Conservation (phyloP, 1,284 basidiomycete species). For the Ustilago hordei region DNA sequence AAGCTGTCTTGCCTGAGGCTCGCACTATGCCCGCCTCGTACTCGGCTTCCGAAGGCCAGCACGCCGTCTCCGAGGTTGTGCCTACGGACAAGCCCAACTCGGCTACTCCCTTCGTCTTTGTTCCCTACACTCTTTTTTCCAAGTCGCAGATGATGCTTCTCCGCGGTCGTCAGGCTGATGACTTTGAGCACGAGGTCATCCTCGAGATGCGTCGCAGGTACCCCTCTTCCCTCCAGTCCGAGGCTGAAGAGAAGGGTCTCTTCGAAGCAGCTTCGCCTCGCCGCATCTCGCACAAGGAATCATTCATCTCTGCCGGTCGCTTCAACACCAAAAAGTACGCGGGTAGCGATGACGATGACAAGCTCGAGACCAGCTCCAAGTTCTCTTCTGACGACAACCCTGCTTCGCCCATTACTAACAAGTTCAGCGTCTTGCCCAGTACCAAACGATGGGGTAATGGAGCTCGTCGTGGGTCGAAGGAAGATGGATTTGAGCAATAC, state of each 20-base stretch:
- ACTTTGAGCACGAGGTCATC: constrained; percentile 69
- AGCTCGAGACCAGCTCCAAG: constrained; percentile 44
- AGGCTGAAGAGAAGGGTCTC: constrained; percentile 59
- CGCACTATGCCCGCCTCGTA: constrained; percentile 59
- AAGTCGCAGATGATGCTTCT: constrained; percentile 72
- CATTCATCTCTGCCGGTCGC: constrained; percentile 26
- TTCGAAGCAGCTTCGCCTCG: constrained; percentile 10
- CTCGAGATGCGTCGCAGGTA: constrained; percentile 70
- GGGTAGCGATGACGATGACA: constrained; percentile 46
- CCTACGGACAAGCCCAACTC: constrained; percentile 70
- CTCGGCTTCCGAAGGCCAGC: constrained; percentile 68
- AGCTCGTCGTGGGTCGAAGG: constrained; percentile 20
- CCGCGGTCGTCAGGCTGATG: constrained; percentile 69
- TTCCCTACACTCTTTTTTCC: constrained; percentile 72
- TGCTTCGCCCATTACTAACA: constrained; percentile 34
- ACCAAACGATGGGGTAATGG: constrained; percentile 33
- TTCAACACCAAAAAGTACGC: constrained; percentile 31
- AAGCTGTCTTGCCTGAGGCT: constrained; percentile 71
- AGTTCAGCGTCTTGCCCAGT: constrained; percentile 40
- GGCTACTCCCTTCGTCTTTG: constrained; percentile 72
- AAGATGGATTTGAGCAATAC: constrained; percentile 26
- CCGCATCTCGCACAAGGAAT: constrained; percentile 35
- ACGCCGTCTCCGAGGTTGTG: constrained; percentile 58
- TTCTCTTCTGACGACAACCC: constrained; percentile 45
- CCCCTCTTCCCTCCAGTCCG: constrained; percentile 47